A percentile compares a stretch with the other conserved stretches of the same genome.
Conservation (phyloP, 192 early-diverging fungal genomes). For the Oehlia diaphana region DNA sequence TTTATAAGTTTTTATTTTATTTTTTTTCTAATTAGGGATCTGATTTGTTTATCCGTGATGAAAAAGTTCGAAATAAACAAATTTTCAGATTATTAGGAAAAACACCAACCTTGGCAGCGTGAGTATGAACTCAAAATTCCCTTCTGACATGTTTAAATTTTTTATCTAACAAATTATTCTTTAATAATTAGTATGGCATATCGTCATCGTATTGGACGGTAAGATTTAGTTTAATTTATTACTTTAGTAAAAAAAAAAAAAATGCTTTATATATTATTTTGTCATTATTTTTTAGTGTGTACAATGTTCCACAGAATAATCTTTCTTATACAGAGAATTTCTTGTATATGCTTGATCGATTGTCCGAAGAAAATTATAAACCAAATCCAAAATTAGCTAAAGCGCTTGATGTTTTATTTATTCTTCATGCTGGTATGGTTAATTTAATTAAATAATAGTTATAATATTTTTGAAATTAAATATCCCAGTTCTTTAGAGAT, state of each 20-base stretch:
- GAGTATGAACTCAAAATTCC: not conserved
- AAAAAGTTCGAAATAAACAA: conserved; percentile 47
- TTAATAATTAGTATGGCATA: conserved; percentile 39
- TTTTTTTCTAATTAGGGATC: conserved; percentile 36
- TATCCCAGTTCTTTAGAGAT: too few species aligned
- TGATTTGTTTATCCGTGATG: conserved; percentile 37
- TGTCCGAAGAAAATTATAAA: conserved; percentile 58
- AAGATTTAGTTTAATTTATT: not conserved
- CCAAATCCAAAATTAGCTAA: conserved; percentile 58
- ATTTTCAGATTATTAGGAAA: conserved; percentile 66
- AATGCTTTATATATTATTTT: not conserved
- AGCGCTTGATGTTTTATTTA: conserved; percentile 71
- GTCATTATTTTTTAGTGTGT: conserved; percentile 10
- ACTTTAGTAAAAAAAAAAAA: not conserved
- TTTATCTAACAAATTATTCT: not conserved
- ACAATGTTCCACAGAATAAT: conserved; percentile 45
- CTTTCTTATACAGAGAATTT: conserved; percentile 66
- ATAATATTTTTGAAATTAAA: too few species aligned
- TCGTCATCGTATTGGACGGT: conserved; percentile 60
- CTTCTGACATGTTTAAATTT: not conserved
- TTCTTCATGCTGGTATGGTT: conserved; percentile 62
- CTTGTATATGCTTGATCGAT: conserved; percentile 66
- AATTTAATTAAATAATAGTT: too few species aligned
- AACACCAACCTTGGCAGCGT: conserved; percentile 61
- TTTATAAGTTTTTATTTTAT: too few species aligned